These are phyloP conservation scores for Ganoderma sinense DNA, from an alignment of 1,284 basidiomycete species.

Conservation along the genomic window DNA sequence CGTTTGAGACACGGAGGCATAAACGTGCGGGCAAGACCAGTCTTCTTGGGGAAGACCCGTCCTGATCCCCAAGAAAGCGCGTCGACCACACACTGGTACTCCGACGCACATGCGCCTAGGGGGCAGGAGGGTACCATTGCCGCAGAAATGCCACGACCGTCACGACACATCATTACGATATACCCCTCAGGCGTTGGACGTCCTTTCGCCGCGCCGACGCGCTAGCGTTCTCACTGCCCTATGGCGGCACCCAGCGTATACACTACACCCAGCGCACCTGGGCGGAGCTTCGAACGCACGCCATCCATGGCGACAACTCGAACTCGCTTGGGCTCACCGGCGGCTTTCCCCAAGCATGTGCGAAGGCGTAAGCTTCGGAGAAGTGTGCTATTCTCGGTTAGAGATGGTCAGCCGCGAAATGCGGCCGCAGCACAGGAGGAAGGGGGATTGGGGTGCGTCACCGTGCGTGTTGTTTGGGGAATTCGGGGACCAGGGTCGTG, in stretches of 20 bases:
- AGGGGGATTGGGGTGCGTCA: too few relatives aligned
- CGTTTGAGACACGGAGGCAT: not conserved
- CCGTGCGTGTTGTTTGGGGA: not conserved
- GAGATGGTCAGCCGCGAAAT: not conserved
- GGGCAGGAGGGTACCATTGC: not conserved
- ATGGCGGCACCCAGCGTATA: too few relatives aligned
- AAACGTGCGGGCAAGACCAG: not conserved
- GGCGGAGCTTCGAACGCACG: not conserved
- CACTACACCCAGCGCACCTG: not conserved
- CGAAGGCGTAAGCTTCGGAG: not conserved
- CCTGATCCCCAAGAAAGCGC: not conserved
- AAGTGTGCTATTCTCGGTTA: slow-evolving; percentile 5
- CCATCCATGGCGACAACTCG: slow-evolving; percentile 19
- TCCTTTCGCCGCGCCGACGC: not conserved
- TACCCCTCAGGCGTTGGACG: not conserved
- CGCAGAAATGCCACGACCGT: not conserved
- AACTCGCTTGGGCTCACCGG: not conserved
- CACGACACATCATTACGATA: slow-evolving; percentile 5
- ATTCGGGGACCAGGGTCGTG: not conserved
- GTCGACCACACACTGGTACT: not conserved
- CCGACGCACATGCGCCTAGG: not conserved
- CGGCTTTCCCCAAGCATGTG: not conserved
- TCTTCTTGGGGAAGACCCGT: not conserved
- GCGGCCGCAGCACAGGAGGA: not conserved
- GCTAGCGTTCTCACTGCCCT: not conserved